A percentile compares a stretch with the other conserved stretches of the same genome.
Evolutionary conservation across 108 stramenopile species (phyloP).

Genomic region (Fistulifera pelliculosa): DNA sequence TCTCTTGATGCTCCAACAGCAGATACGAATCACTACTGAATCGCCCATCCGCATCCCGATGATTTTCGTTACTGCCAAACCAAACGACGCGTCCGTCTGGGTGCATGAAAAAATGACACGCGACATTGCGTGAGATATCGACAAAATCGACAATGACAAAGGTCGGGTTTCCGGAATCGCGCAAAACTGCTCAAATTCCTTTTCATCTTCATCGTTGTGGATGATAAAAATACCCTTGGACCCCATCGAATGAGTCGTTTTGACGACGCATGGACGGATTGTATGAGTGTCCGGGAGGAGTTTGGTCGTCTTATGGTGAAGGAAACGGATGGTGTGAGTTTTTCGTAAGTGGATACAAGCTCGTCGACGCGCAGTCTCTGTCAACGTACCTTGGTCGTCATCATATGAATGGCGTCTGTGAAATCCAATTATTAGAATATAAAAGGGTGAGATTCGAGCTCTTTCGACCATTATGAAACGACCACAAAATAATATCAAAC

Average conservation of each 20-base stretch:
- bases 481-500: constrained; percentile 16
- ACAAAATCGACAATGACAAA: constrained; percentile 27
- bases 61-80: constrained; percentile 30
- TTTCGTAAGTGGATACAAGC: too few relatives aligned
- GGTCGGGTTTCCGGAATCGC: constrained; percentile 23
- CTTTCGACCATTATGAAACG: background rate
- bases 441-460: too few relatives aligned
- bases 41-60: constrained; percentile 16
- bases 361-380: too few relatives aligned
- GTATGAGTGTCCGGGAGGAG: constrained; percentile 22
- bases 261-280: constrained; percentile 25
- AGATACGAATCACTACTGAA: constrained; percentile 24
- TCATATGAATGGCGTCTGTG: constrained; percentile 23
- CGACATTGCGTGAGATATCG: constrained; percentile 25
- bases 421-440: too few relatives aligned
- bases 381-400: constrained; percentile 9
- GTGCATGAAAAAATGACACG: constrained; percentile 32
- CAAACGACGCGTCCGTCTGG: constrained; percentile 20
- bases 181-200: constrained; percentile 17
- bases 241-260: constrained; percentile 30
- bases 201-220: constrained; percentile 25
- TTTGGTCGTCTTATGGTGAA: constrained; percentile 19
- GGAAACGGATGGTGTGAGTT: too few relatives aligned
- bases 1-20: constrained; percentile 14
- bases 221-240: constrained; percentile 32